Evolutionary conservation across 2,329 filamentous ascomycete genomes (phyloP).

Genomic region (Cercospora sp.): DNA sequence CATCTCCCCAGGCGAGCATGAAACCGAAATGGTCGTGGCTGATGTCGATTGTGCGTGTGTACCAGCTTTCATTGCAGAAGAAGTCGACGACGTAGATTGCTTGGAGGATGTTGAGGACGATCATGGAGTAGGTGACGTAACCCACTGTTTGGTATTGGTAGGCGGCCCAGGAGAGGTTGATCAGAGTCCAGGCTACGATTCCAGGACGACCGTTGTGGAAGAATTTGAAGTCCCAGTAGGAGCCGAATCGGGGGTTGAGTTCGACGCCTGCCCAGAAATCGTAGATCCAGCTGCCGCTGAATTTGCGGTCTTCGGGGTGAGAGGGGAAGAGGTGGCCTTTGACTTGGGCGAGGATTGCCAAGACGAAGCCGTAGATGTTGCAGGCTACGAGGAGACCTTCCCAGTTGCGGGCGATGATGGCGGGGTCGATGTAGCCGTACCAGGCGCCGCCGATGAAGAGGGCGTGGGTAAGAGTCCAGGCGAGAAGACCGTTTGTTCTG

Average conservation of each 20-base stretch:
- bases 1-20: slow-evolving; percentile 30
- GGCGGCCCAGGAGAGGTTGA: slow-evolving; percentile 26
- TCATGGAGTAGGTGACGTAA: slow-evolving; percentile 26
- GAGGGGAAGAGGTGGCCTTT: slow-evolving; percentile 25
- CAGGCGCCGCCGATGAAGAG: slow-evolving; percentile 20
- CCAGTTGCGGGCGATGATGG: slow-evolving; percentile 24
- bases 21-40: slow-evolving; percentile 31
- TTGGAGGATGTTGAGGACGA: slow-evolving; percentile 25
- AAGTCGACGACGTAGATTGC: slow-evolving; percentile 28
- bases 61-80: slow-evolving; percentile 29
- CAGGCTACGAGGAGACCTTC: slow-evolving; percentile 26
- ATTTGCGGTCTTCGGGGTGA: slow-evolving; percentile 22
- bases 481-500: slow-evolving; percentile 21
- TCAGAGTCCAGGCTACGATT: slow-evolving; percentile 29
- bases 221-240: slow-evolving; percentile 23
- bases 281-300: slow-evolving; percentile 25
- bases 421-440: slow-evolving; percentile 18
- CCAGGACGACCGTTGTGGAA: slow-evolving; percentile 25
- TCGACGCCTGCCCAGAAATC: slow-evolving; percentile 28
- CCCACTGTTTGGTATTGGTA: slow-evolving; percentile 25
- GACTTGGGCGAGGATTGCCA: slow-evolving; percentile 19
- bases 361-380: slow-evolving; percentile 24
- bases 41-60: slow-evolving; percentile 29
- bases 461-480: slow-evolving; percentile 23
- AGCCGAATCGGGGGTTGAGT: slow-evolving; percentile 24